Evolutionary conservation across 2,329 filamentous ascomycete genomes (phyloP).

Genomic region (Lachnellula willkommii): DNA sequence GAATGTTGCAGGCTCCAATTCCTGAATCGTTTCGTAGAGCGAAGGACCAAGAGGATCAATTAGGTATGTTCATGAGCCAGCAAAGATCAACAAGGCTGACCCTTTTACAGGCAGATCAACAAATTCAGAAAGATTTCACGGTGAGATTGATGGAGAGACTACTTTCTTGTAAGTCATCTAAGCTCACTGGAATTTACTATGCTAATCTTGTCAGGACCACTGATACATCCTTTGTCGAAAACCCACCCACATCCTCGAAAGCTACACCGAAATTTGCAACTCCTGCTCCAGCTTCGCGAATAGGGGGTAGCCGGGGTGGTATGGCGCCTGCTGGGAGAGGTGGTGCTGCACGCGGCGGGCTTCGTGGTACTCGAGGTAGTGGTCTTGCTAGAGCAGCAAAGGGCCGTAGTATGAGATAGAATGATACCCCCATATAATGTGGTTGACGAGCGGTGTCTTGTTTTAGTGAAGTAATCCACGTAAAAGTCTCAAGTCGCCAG

Average conservation of each 20-base stretch:
- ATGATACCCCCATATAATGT: constrained; percentile 14
- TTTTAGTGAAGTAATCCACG: neutral
- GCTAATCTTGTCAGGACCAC: constrained; percentile 60
- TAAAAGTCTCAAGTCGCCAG: constrained; percentile 16
- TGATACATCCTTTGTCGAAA: constrained; percentile 85
- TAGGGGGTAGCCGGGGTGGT: constrained; percentile 24
- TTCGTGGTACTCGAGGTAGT: constrained; percentile 30
- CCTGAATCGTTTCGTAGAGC: constrained; percentile 73
- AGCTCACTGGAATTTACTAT: neutral
- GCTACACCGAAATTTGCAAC: constrained; percentile 38
- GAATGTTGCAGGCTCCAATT: constrained; percentile 61
- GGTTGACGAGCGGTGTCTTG: neutral
- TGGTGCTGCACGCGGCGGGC: constrained; percentile 27
- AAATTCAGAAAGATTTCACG: constrained; percentile 34
- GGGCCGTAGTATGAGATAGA: constrained; percentile 26
- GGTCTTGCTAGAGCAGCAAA: constrained; percentile 31
- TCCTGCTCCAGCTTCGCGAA: constrained; percentile 28
- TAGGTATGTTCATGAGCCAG: constrained; percentile 31
- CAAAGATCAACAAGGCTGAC: constrained; percentile 9
- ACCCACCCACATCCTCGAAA: constrained; percentile 58
- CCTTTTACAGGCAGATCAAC: constrained; percentile 24
- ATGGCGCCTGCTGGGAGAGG: constrained; percentile 26
- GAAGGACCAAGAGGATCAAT: constrained; percentile 50
- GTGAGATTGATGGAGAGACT: constrained; percentile 57
- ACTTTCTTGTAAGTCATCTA: constrained; percentile 68